A percentile compares a stretch with the other conserved stretches of the same genome.
These are phyloP conservation scores for Suhomyces yuchorum DNA, from an alignment of 1,139 yeast species.

Conservation along the genomic window DNA sequence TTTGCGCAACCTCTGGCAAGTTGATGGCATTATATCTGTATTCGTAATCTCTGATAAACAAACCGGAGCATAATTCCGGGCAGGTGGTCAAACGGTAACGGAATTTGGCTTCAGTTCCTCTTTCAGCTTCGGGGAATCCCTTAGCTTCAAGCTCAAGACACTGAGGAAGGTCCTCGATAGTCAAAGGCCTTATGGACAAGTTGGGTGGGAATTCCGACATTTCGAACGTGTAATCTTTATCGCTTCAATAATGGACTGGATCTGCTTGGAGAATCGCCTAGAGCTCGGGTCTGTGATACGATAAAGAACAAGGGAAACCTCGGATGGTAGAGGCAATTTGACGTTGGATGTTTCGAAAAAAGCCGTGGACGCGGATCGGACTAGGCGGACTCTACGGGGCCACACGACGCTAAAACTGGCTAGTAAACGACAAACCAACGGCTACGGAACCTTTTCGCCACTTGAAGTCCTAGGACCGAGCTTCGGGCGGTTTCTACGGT, in stretches of 20 bases:
- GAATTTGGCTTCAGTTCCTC: slow-evolving; percentile 65
- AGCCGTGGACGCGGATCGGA: slow-evolving; percentile 4
- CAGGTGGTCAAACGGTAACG: slow-evolving; percentile 73
- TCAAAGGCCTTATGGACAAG: slow-evolving; percentile 81
- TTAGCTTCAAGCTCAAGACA: slow-evolving; percentile 61
- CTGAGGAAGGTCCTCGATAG: slow-evolving; percentile 65
- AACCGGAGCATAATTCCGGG: slow-evolving; percentile 89
- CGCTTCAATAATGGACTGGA: background rate
- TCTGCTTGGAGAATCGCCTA: background rate
- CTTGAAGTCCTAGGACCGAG: background rate
- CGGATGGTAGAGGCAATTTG: slow-evolving; percentile 5
- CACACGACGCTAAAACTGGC: background rate
- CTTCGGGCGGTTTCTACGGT: background rate
- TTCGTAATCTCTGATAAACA: slow-evolving; percentile 72
- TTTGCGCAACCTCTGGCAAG: slow-evolving; percentile 46
- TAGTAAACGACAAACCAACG: no score
- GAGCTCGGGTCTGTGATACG: background rate
- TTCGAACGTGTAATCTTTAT: background rate
- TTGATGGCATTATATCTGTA: slow-evolving; percentile 47
- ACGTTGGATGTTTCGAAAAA: slow-evolving; percentile 3
- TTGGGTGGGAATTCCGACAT: slow-evolving; percentile 51
- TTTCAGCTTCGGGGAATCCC: slow-evolving; percentile 69
- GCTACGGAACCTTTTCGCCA: no score
- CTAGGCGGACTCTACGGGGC: background rate
- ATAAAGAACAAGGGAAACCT: background rate